Evolutionary conservation across 2,329 filamentous ascomycete species (phyloP), one percentile per base, ranked within the genome.

Genomic region (Trichophyton verrucosum): DNA sequence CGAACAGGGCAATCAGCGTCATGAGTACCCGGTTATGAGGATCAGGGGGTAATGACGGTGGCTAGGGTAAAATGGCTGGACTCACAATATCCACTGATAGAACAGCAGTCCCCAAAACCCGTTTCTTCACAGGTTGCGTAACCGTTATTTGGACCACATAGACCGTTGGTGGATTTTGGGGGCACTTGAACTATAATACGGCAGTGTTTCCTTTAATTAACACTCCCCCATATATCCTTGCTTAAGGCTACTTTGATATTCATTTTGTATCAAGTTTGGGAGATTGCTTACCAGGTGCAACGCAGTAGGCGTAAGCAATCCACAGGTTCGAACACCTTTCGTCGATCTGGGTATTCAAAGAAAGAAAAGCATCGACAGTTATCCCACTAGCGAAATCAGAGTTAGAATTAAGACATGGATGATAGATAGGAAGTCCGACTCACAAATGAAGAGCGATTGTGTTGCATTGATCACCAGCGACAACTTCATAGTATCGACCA

Each of bases 401-500:
- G 5, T 42, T 40, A 61, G 61, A 15, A 65, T 40, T 33, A 63
- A 51, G n/a, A 51, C 55, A 30, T 8, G 42, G 59, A 63, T 24
- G 40, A 58, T 20, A 63, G 11, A 5, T 42, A 13, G 38, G 5
- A 42, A n/a, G 15, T 42, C 38, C 13, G 15, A 42, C 38, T n/a
- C 62, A 57, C 22, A 59, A 62, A 9, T 36, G 44, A 40, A 38
- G 20, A 36, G 47, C 59, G 22, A 63, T 30, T 3, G 59, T 61
- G 5, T 13, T 9, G 58, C 63, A 64, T 22, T 56, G 20, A 55
- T 68, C 64, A 33, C 59, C 62, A n/a, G 61, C 6, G 20, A 33
- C n/a, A 22, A 65, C 64, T n/a, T 55, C 36, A 47, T 67, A 67
- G 57, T 64, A 66, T 27, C 40, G 47, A 15, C 65, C 65, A 58